Evolutionary conservation across 2,329 filamentous ascomycete genomes (phyloP).

Genomic region (Trichoderma atrobrunneum): DNA sequence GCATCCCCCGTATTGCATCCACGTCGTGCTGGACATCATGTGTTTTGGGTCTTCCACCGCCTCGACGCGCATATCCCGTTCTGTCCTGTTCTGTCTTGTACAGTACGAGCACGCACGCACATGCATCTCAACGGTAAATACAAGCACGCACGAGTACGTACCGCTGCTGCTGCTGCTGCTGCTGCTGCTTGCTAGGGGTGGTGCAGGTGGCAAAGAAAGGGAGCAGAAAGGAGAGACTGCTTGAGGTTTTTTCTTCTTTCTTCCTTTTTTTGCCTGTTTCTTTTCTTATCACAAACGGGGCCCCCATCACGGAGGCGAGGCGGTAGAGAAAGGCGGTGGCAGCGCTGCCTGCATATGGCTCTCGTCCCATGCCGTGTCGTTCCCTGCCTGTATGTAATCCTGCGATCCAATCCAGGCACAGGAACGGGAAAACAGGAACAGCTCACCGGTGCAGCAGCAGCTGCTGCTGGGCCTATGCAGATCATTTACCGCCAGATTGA

Average conservation of each 20-base stretch:
- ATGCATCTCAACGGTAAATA: not conserved
- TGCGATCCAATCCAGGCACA: not conserved
- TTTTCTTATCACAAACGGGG: not conserved
- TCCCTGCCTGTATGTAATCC: not conserved
- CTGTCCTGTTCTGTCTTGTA: not conserved
- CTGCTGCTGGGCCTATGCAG: conserved; percentile 5
- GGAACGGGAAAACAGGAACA: not conserved
- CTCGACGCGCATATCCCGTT: not conserved
- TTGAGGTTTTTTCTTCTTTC: not conserved
- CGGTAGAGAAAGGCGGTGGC: conserved; percentile 13
- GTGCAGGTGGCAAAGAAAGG: not conserved
- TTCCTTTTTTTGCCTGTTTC: not conserved
- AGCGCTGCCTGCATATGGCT: not conserved
- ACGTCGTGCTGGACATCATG: not conserved
- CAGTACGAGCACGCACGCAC: not conserved
- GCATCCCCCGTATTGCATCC: not conserved
- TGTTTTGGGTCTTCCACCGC: not conserved
- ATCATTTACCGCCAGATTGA: conserved; percentile 16
- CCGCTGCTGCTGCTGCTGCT: not conserved
- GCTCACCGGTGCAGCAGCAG: not conserved
- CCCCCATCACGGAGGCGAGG: not conserved
- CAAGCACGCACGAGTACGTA: not conserved
- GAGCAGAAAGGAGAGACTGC: not conserved
- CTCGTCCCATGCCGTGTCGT: not conserved
- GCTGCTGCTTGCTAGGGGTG: not conserved